Evolutionary conservation across 805 yeast species (phyloP), one percentile per base, ranked within the genome.

Genomic region (Ogataea parapolymorpha): DNA sequence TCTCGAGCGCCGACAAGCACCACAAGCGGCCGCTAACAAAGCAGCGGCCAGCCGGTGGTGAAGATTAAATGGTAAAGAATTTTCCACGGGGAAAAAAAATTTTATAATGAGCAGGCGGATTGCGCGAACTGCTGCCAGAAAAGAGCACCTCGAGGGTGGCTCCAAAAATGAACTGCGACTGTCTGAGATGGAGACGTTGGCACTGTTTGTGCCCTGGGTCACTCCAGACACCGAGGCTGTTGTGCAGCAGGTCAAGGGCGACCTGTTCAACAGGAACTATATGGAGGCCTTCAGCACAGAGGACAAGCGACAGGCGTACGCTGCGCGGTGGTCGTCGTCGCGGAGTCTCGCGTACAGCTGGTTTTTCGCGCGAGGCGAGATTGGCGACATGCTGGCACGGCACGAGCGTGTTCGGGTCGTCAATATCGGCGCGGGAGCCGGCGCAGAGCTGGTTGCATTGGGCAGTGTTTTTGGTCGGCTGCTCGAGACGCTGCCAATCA

Each of bases 351-450:
- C 87, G 0, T 88, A 88, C 57, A 61, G 83, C 2, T 77, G 88
- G 1, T 67, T 88, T 16, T 80, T 87, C 50, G 68, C 78, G 1
- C 66, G 74, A 11, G 63, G 82, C 22, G 62, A 59, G 5, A 59
- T 79, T 8, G 56, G 61, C 31, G 58, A 63, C 3, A 27, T 72
- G 16, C 54, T 76, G n/a, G 57, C 58, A 27, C 63, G 37, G 9
- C 56, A 56, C 22, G 63, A 55, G 13, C 9, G 22, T 14, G 20
- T 37, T 15, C 35, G 41, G 12, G 75, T 81, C 0, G 58, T 87
- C 26, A 76, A 82, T 51, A 70, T 89, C 26, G 96, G 96, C 14
- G 96, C 95, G 17, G 96, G 96, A 26, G 96, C 96, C 0, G 86
- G 91, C 4, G 85, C 88, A 2, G 96, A 88, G 57, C 62, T 87